Percentiles rank a stretch among this genome's conserved stretches.
Conservation (phyloP, 75 land plant species). For the Pinus albicaulis region DNA sequence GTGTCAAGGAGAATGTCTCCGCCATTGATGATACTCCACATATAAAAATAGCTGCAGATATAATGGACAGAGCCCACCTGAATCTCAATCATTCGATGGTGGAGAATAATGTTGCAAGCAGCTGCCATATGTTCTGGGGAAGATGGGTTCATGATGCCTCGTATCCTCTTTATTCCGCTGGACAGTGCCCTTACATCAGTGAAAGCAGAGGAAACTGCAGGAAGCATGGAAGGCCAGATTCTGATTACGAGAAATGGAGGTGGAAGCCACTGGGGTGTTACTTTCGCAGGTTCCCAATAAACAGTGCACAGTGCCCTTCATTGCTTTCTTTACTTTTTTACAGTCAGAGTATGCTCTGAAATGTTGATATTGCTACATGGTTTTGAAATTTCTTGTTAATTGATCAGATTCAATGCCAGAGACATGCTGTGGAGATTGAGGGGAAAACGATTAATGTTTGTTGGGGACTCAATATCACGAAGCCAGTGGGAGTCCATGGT, state of each 20-base stretch:
- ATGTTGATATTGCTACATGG: no score
- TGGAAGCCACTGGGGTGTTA: conserved; percentile 18
- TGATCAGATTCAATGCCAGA: conserved; percentile 49
- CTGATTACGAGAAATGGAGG: conserved; percentile 23
- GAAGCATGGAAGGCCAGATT: conserved; percentile 25
- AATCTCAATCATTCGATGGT: no score
- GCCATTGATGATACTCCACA: no score
- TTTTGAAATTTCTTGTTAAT: no score
- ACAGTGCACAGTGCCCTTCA: no score
- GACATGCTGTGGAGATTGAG: conserved; percentile 40
- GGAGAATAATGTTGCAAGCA: no score
- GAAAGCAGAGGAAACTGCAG: conserved; percentile 33
- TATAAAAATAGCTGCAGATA: conserved; percentile 28
- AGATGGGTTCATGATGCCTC: conserved; percentile 48
- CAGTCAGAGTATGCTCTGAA: no score
- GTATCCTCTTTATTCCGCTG: conserved; percentile 49
- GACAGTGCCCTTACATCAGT: conserved; percentile 44
- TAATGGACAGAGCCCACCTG: conserved; percentile 51
- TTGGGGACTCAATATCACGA: conserved; percentile 67
- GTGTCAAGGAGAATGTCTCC: no score
- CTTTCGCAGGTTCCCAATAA: conserved; percentile 11
- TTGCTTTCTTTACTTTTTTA: no score
- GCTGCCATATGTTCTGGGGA: conserved; percentile 55
- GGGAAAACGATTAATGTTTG: conserved; percentile 47
- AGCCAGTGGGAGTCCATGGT: conserved; percentile 69